Evolutionary conservation across 2,329 filamentous ascomycete species (phyloP), one percentile per base, ranked within the genome.

Genomic region (Aureobasidium mangrovei): DNA sequence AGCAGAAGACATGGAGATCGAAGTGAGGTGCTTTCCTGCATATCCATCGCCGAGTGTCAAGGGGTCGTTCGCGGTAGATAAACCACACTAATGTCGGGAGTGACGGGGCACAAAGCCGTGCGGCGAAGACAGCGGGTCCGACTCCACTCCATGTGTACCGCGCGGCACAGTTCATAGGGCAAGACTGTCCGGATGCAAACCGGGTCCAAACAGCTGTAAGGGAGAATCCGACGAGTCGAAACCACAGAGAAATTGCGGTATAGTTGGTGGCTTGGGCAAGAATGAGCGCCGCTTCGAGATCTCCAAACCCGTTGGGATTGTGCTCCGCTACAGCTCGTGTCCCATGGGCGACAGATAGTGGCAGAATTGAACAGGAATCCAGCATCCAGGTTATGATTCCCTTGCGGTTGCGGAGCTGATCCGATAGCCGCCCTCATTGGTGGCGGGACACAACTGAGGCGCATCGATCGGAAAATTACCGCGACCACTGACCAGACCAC

Each of bases 391-490:
- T 51, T 42, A 18, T 35, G 29, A 42, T 7, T 42, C 38, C 47
- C 47, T 51, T 51, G 47, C 47, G 9, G 24, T 27, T 38, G 47
- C 47, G 47, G 47, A 29, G 5, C 24, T 33, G 36, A 51, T 51
- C 47, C 47, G 47, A 42, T 4, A 41, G 38, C 47, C 46, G 24
- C 38, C 28, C 3, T 28, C 26, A 10, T 35, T 35, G 47, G 35
- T 39, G 27, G 7, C 42, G n/a, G 38, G 38, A 38, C n/a, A 35
- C 12, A 4, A 6, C 46, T 29, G 35, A 18, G 47, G 33, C 47
- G 47, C 47, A 51, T 33, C 27, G 36, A 49, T 49, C 38, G 38
- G 47, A 51, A 33, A 42, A 31, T 27, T 18, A 18, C 18, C 18
- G 18, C 18, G 18, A 18, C 18, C 18, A 18, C 18, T 18, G 18